phyloP scores from a whole-genome alignment of 2,329 filamentous ascomycete genomes.

The Corniculantispora saksenae region DNA sequence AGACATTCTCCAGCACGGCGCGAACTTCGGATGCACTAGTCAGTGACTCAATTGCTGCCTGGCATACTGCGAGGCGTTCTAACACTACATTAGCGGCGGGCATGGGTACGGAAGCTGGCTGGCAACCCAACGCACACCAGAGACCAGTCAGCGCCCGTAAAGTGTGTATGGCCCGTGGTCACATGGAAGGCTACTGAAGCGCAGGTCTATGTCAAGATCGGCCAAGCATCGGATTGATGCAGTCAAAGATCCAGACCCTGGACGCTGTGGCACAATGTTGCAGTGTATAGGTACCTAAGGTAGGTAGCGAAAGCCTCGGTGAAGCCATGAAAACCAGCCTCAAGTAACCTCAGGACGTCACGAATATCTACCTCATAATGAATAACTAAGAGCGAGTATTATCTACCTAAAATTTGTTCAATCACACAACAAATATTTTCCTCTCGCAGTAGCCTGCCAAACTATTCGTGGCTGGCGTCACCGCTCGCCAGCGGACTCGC shows the following conservation, averaged over 20 bases:
- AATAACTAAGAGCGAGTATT: no score
- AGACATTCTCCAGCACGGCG: neutral
- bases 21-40: neutral
- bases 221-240: neutral
- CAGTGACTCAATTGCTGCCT: conserved; percentile 16
- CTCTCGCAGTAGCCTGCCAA: neutral
- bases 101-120: neutral
- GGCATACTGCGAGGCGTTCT: conserved; percentile 2
- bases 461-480: neutral
- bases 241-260: conserved; percentile 4
- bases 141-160: no score
- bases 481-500: neutral
- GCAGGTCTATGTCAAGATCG: neutral
- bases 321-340: no score
- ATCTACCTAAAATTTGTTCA: neutral
- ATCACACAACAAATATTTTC: neutral
- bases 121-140: neutral
- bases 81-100: neutral
- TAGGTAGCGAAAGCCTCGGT: no score
- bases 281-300: no score
- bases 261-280: neutral
- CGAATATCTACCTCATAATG: no score
- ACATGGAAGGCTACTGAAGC: neutral
- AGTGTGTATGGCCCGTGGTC: neutral
- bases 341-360: no score